These are phyloP conservation scores for Anthostomella pinea DNA, from an alignment of 2,329 filamentous ascomycete genomes.

Conservation along the genomic window DNA sequence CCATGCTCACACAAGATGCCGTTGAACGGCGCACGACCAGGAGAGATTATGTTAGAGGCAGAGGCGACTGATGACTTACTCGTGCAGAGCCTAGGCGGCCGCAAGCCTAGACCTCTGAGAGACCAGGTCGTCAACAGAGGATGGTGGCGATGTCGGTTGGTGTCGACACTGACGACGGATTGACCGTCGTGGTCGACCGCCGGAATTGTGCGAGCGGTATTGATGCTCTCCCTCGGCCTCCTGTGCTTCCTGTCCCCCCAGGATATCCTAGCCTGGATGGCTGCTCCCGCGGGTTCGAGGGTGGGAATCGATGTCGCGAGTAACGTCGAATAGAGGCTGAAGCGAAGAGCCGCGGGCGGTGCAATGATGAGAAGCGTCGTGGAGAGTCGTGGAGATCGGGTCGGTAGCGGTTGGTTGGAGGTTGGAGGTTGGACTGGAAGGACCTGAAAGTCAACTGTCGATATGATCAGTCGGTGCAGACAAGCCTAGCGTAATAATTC, in stretches of 20 bases:
- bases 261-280: conserved; percentile 15
- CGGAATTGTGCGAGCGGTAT: conserved; percentile 19
- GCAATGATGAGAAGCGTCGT: neutral
- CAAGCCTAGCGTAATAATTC: too few relatives aligned
- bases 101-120: conserved; percentile 33
- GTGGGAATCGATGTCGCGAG: conserved; percentile 4
- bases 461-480: too few relatives aligned
- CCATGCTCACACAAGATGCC: too few relatives aligned
- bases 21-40: too few relatives aligned
- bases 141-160: conserved; percentile 11
- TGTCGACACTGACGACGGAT: conserved; percentile 20
- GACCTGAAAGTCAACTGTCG: too few relatives aligned
- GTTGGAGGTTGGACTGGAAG: too few relatives aligned
- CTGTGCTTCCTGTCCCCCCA: conserved; percentile 13
- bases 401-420: conserved; percentile 1
- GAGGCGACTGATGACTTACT: conserved; percentile 31
- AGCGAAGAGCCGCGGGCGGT: conserved; percentile 1
- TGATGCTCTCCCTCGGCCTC: conserved; percentile 3
- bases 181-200: conserved; percentile 21
- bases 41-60: too few relatives aligned
- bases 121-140: conserved; percentile 23
- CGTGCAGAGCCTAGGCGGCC: conserved; percentile 33
- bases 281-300: conserved; percentile 11
- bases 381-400: neutral
- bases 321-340: conserved; percentile 2